Evolutionary conservation across 2,329 filamentous ascomycete genomes (phyloP).

Genomic region (Curvularia hawaiiensis): DNA sequence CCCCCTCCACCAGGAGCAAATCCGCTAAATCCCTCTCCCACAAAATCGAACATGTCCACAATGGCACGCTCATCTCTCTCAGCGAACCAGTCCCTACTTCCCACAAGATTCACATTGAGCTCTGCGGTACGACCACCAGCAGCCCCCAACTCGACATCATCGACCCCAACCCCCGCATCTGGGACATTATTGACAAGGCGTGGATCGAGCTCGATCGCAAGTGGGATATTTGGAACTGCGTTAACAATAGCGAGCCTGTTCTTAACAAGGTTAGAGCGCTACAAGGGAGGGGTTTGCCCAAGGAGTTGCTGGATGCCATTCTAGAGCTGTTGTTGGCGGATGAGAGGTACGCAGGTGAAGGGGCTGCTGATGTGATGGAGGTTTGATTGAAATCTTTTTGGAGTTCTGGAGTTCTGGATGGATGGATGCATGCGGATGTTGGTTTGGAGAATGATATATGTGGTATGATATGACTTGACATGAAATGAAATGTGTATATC

Average conservation of each 20-base stretch:
- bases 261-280: conserved; percentile 38
- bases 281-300: conserved; percentile 33
- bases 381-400: neutral
- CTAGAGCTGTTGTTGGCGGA: conserved; percentile 45
- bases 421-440: too few species aligned
- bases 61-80: conserved; percentile 37
- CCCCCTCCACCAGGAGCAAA: conserved; percentile 31
- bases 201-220: conserved; percentile 41
- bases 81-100: conserved; percentile 23
- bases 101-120: conserved; percentile 36
- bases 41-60: conserved; percentile 22
- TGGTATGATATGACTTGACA: neutral
- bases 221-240: conserved; percentile 39
- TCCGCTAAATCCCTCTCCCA: conserved; percentile 30
- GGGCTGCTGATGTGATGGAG: neutral
- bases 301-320: conserved; percentile 40
- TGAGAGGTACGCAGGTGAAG: conserved; percentile 33
- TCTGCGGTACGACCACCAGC: conserved; percentile 8
- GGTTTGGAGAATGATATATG: neutral
- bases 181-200: conserved; percentile 36
- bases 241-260: conserved; percentile 36
- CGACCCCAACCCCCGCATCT: conserved; percentile 37
- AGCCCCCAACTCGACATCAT: conserved; percentile 42
- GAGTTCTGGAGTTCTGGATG: neutral
- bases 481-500: neutral